These are phyloP conservation scores for Pugionium dolabratum DNA, from an alignment of 345 rosid species.

Conservation along the genomic window DNA sequence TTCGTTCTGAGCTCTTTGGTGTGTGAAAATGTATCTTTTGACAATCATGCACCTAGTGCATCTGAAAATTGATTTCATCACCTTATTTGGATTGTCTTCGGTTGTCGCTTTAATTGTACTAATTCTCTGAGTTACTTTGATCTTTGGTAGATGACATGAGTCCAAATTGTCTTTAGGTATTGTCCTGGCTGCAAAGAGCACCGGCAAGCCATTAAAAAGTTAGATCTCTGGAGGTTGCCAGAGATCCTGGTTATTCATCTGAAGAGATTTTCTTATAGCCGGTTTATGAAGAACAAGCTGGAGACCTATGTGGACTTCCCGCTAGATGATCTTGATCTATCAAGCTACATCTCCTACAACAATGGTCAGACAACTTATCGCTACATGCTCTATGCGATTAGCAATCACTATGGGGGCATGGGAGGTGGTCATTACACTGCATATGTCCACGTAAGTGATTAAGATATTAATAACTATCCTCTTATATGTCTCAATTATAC, in stretches of 20 bases:
- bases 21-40: not conserved
- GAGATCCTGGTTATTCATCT: conserved; percentile 92
- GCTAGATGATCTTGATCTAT: conserved; percentile 82
- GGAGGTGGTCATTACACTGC: conserved; percentile 99
- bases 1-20: conserved; percentile 15
- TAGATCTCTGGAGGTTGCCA: conserved; percentile 97
- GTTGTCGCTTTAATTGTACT: too few species aligned
- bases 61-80: too few species aligned
- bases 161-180: conserved; percentile 56
- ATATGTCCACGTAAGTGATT: conserved; percentile 85
- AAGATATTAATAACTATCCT: not conserved
- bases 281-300: conserved; percentile 81
- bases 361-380: conserved; percentile 56
- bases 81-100: too few species aligned
- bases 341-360: conserved; percentile 60
- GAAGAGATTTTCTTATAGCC: conserved; percentile 91
- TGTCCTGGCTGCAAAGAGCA: conserved; percentile 93
- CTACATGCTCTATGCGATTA: conserved; percentile 90
- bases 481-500: conserved; percentile 5
- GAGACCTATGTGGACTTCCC: conserved; percentile 95
- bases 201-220: conserved; percentile 86
- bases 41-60: not conserved
- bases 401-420: conserved; percentile 97
- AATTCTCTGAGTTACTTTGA: not conserved
- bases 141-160: conserved; percentile 25